Percentiles rank a stretch among this genome's conserved stretches.
Evolutionary conservation across 2,329 filamentous ascomycete species (phyloP).

Genomic region (Aspergillus sp.): DNA sequence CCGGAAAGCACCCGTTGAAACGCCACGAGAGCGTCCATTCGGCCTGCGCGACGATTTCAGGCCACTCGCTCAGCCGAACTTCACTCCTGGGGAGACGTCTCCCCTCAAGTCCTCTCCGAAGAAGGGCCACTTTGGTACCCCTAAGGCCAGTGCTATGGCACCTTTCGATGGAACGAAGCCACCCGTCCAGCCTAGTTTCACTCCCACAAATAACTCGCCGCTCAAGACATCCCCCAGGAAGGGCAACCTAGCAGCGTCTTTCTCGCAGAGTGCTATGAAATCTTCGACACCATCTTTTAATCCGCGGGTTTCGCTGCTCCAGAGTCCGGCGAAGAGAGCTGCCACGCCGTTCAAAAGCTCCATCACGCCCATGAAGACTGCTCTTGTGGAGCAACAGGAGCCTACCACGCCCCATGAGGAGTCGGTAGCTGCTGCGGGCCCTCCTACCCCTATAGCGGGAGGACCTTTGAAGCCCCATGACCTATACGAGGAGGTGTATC

Average conservation of each 20-base stretch:
- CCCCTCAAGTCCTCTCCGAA: conserved; percentile 39
- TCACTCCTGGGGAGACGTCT: conserved; percentile 26
- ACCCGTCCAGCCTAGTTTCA: conserved; percentile 13
- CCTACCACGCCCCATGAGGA: conserved; percentile 1
- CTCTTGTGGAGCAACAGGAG: neutral
- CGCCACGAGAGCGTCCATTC: conserved; percentile 9
- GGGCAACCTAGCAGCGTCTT: conserved; percentile 27
- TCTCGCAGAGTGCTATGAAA: conserved; percentile 27
- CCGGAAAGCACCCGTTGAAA: conserved; percentile 26
- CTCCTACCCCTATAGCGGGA: neutral
- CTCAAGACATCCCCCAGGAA: conserved; percentile 16
- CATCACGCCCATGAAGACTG: conserved; percentile 11
- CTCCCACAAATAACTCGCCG: conserved; percentile 10
- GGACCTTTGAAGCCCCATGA: neutral
- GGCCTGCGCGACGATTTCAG: conserved; percentile 2
- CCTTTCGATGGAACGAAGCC: conserved; percentile 1
- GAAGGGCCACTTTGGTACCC: conserved; percentile 23
- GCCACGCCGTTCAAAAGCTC: conserved; percentile 32
- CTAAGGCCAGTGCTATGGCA: conserved; percentile 7
- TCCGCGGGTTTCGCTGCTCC: conserved; percentile 28
- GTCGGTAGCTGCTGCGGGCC: neutral
- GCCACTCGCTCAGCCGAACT: conserved; percentile 12
- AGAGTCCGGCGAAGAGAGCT: conserved; percentile 39
- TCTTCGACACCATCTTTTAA: conserved; percentile 27
- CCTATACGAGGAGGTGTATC: conserved; percentile 3